phyloP scores from a whole-genome alignment of 2,329 filamentous ascomycete genomes.

The Kalmusia sp. region DNA sequence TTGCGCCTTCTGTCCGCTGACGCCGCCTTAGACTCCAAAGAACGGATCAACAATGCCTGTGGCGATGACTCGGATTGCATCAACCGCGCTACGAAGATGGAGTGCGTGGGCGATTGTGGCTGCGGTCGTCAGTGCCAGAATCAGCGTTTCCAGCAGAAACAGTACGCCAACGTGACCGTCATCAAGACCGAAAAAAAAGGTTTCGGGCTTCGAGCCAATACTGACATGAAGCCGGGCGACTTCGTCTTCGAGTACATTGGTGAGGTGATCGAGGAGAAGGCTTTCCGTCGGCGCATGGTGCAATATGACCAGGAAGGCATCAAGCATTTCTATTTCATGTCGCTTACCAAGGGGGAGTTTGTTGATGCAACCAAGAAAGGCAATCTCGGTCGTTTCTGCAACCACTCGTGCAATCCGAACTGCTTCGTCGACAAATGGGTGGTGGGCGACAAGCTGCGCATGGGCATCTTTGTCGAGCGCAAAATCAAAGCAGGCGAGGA shows the following conservation, averaged over 20 bases:
- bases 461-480: slow-evolving; percentile 96
- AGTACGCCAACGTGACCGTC: slow-evolving; percentile 90
- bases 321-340: slow-evolving; percentile 99
- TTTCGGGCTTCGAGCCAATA: slow-evolving; percentile 85
- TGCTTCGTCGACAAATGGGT: slow-evolving; percentile 99
- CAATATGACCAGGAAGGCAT: slow-evolving; percentile 96
- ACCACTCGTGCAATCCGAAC: slow-evolving; percentile 98
- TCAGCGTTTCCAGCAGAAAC: slow-evolving; percentile 88
- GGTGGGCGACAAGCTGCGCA: slow-evolving; percentile 93
- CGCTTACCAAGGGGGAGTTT: slow-evolving; percentile 92
- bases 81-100: slow-evolving; percentile 97
- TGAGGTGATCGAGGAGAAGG: slow-evolving; percentile 93
- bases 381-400: slow-evolving; percentile 96
- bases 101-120: slow-evolving; percentile 86
- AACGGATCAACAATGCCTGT: slow-evolving; percentile 77
- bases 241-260: slow-evolving; percentile 99
- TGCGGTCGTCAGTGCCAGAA: slow-evolving; percentile 91
- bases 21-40: slow-evolving; percentile 54
- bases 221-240: slow-evolving; percentile 78
- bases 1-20: slow-evolving; percentile 38
- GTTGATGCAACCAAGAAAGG: slow-evolving; percentile 97
- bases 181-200: slow-evolving; percentile 99
- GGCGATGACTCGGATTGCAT: slow-evolving; percentile 98
- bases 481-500: slow-evolving; percentile 88
- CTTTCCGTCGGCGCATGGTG: slow-evolving; percentile 87